Percentiles rank a stretch among this genome's conserved stretches.
Evolutionary conservation across 306 rosid genomes (phyloP).

Genomic region (Neltuma alba): DNA sequence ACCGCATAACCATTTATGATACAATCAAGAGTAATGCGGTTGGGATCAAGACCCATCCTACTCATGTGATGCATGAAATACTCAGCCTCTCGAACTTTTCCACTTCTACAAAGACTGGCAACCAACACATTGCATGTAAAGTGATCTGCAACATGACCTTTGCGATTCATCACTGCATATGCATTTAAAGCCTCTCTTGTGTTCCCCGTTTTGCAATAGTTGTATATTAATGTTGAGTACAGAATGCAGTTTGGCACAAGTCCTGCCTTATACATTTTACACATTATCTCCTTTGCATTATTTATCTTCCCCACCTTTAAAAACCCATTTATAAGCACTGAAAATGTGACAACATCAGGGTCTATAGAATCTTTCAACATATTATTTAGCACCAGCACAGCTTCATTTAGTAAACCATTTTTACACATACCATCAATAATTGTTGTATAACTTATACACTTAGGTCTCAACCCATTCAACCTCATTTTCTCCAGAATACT

Average conservation of each 20-base stretch:
- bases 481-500: constrained; percentile 61
- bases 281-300: constrained; percentile 64
- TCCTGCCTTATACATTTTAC: constrained; percentile 66
- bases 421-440: constrained; percentile 76
- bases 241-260: constrained; percentile 55
- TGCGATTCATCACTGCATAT: constrained; percentile 63
- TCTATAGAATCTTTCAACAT: constrained; percentile 48
- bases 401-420: constrained; percentile 65
- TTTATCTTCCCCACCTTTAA: constrained; percentile 60
- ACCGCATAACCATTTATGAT: constrained; percentile 63
- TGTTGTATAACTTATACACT: constrained; percentile 53
- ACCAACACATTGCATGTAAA: constrained; percentile 67
- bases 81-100: constrained; percentile 64
- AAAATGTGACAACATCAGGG: constrained; percentile 70
- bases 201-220: constrained; percentile 66
- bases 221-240: constrained; percentile 70
- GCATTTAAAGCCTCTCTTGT: constrained; percentile 56
- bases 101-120: constrained; percentile 55
- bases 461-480: constrained; percentile 42
- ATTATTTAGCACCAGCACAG: constrained; percentile 54
- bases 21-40: constrained; percentile 60
- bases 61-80: constrained; percentile 71
- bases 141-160: constrained; percentile 51
- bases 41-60: constrained; percentile 59
- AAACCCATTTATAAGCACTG: constrained; percentile 77